Base-by-base conservation (phyloP, 305 asterid genomes). In the Fraxinus angustifolia region DNA sequence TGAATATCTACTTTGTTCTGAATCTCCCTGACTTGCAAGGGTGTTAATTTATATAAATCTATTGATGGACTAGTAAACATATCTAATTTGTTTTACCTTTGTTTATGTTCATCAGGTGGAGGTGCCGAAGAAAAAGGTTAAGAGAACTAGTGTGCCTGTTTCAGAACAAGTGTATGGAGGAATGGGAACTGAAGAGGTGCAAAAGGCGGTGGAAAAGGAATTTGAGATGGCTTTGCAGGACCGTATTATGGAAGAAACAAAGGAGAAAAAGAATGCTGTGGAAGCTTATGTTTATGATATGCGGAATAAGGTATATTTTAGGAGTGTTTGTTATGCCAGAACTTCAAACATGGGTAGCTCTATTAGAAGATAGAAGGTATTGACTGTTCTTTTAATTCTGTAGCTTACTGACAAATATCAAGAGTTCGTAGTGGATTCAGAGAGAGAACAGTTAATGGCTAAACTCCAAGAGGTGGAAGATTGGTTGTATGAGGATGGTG, bases 171-270 rank as follows among this genome's bases (percentile, higher is more conserved):
- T 95, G 19, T 89, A 86, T 76, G 99, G 99, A 75, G 94, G 92
- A 60, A 85, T 95, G 87, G 83, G 88, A 16, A 82, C 90, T 78
- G 80, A 82, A 30, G 99, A 94, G 80, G 87, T 95, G 81, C 97
- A 91, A 80, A 95, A 92, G 76, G 97, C 97, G 1, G 89, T 89
- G 68, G 99, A 95, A 82, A 91, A 94, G 84, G 99, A 95, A 83
- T 95, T 87, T 75, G 98, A 95, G 89, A 94, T 95, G 99, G 98
- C 98, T 76, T 86, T 95, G 90, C 99, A 95, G 93, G 99, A 95
- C 74, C 98, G 98, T 16, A 85, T 95, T 40, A 95, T 94, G 99
- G 99, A 95, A 84, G 99, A 88, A 82, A 87, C 91, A 0, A 88
- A 87, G 76, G 91, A 88, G 80, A 88, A 88, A 80, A 88, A 88